phyloP scores from a whole-genome alignment of 257 asterid genomes.

The Gardenia jasminoides region DNA sequence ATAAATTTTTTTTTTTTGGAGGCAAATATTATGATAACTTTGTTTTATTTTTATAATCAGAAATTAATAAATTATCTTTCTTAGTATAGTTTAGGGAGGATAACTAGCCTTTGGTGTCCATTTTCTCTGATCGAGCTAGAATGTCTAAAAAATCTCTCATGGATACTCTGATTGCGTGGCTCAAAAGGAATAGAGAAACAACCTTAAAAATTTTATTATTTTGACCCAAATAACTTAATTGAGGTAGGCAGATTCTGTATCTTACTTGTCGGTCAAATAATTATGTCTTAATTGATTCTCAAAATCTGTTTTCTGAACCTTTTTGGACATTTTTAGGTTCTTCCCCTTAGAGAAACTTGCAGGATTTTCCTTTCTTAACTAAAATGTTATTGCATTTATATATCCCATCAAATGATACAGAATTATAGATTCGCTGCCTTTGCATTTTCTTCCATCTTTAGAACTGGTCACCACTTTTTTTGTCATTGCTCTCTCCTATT shows the following conservation, averaged over 20 bases:
- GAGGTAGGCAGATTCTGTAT: not conserved
- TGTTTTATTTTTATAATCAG: not conserved
- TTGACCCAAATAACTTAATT: not conserved
- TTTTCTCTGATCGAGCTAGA: not conserved
- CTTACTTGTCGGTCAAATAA: not conserved
- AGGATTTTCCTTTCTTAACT: not conserved
- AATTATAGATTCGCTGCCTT: not conserved
- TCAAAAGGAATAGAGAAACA: not conserved
- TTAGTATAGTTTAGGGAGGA: not conserved
- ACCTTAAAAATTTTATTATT: too few relatives aligned
- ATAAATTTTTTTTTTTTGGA: not conserved
- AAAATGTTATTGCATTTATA: not conserved
- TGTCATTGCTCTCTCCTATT: not conserved
- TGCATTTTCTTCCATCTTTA: not conserved
- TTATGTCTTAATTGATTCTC: not conserved
- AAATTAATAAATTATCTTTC: not conserved
- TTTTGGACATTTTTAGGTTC: not conserved
- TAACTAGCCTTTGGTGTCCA: not conserved
- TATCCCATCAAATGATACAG: not conserved
- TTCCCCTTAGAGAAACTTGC: not conserved
- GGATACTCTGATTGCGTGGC: not conserved
- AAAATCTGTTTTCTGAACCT: not conserved
- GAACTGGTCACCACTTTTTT: not conserved
- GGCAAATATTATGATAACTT: not conserved
- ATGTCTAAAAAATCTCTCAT: not conserved